Evolutionary conservation across 2,329 filamentous ascomycete species (phyloP), one percentile per base, ranked within the genome.

Genomic region (Westerdykella sp.): DNA sequence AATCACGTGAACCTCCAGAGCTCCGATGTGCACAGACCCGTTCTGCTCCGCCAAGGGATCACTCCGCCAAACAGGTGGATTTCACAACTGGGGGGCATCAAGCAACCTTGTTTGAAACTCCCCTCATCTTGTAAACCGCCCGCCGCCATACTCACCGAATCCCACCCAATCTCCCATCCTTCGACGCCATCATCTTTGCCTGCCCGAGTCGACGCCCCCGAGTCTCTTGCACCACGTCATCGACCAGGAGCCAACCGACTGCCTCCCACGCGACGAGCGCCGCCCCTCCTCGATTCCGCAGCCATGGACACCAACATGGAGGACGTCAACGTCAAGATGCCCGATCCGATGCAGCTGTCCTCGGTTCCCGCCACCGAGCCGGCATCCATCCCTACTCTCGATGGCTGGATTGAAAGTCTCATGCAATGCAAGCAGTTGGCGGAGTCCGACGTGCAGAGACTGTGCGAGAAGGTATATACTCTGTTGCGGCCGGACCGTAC

Each of bases 231-330:
- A 14, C 32, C 16, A 35, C 32, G 6, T 35, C 32, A 18, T 18
- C 13, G 25, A 28, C 25, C 25, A 28, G 25, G 25, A 10, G 25
- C 9, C 4, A 28, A 28, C 4, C 25, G 25, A 28, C 25, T 5
- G 25, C 11, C 25, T 9, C 25, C 25, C 25, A 12, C 25, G 7
- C 4, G 25, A 28, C 25, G 25, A 28, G 7, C 31, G 9, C 15
- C 44, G 48, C 22, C 32, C 15, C 14, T 15, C 34, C 43, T 41
- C 44, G n/a, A 14, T 35, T 41, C 43, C 46, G 41, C 51, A 44
- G 70, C 72, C 40, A 95, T 96, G 89, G 91, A 98, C 72, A 95
- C 89, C 65, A 95, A 94, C 72, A 98, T 98, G 93, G 91, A 96
- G 76, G 93, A 98, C 69, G 89, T 95, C 59, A 91, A 98, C 69